Conservation (phyloP, 2,329 filamentous ascomycete genomes). For the Ophiostoma australiae region DNA sequence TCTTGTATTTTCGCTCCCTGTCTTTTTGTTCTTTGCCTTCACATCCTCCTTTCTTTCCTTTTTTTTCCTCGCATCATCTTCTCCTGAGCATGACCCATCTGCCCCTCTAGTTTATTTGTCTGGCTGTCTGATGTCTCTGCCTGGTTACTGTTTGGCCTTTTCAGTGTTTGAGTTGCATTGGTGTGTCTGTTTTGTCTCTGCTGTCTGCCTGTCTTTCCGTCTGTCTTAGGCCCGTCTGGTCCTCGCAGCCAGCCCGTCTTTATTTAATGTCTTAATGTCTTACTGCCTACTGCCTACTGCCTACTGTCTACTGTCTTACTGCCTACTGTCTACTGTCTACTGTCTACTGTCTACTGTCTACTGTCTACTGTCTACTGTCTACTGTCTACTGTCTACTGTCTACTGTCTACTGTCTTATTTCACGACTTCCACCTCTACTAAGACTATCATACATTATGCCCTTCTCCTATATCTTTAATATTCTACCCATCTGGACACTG, state of each 20-base stretch:
- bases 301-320: too few species aligned
- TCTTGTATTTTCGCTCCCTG: neutral
- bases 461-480: neutral
- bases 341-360: too few species aligned
- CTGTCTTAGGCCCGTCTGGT: neutral
- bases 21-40: neutral
- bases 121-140: neutral
- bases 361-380: too few species aligned
- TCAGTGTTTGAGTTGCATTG: conserved; percentile 11
- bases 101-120: conserved; percentile 4
- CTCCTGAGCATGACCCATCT: neutral
- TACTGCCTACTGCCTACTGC: too few species aligned
- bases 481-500: neutral
- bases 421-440: too few species aligned
- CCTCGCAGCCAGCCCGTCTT: too few species aligned
- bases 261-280: neutral
- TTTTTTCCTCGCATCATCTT: neutral
- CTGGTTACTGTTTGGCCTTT: conserved; percentile 13
- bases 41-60: neutral
- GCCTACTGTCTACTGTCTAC: too few species aligned
- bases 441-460: neutral
- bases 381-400: too few species aligned
- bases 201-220: neutral
- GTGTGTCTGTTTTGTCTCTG: conserved; percentile 10
- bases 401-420: neutral